Base-by-base conservation (phyloP, 164 flowering plant genomes). In the Aristolochia contorta region DNA sequence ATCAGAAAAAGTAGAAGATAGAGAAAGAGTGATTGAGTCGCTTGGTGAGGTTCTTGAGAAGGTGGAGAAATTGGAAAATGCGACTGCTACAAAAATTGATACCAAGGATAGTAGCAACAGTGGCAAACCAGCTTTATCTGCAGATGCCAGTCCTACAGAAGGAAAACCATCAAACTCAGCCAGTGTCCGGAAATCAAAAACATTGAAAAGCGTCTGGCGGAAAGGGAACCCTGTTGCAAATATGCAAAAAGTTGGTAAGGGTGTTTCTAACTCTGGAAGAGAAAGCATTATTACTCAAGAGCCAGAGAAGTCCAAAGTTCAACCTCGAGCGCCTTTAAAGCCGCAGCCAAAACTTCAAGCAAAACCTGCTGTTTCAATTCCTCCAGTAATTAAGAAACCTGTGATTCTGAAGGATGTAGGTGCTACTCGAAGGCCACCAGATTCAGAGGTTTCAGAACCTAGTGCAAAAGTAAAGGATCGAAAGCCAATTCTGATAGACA, bases 11-110 rank as follows among this genome's bases (percentile, higher is more conserved):
- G 66, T 33, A 13, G 81, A 79, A 59, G 87, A 85, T 64, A 82
- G 79, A 67, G 84, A 69, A 57, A 83, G 77, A 64, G 86, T 87
- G 63, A 84, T 82, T 59, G 91, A 84, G 66, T 85, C 98, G 0
- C 78, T 87, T 30, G 96, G 84, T 13, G 96, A 92, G 74, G 95
- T 87, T 1, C 78, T 92, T 67, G 91, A 89, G 80, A 89, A 82
- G 80, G 96, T 84, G 13, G 93, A 92, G 73, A 84, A 82, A 53
- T 63, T 89, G 24, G 98, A 87, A 65, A 80, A 67, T 30, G 59
- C 67, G 0, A 69, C 54, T 14, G 47, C 65, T 2, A 54, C 43
- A n/a, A 71, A 46, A 57, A 54, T 30, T 16, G 59, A 61, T 56
- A 54, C 57, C 52, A 78, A 63, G 47, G 69, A 66, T 45, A 67